Percentiles rank a stretch among this genome's conserved stretches.
phyloP scores from a whole-genome alignment of 164 flowering plant genomes.

The Piper betle region DNA sequence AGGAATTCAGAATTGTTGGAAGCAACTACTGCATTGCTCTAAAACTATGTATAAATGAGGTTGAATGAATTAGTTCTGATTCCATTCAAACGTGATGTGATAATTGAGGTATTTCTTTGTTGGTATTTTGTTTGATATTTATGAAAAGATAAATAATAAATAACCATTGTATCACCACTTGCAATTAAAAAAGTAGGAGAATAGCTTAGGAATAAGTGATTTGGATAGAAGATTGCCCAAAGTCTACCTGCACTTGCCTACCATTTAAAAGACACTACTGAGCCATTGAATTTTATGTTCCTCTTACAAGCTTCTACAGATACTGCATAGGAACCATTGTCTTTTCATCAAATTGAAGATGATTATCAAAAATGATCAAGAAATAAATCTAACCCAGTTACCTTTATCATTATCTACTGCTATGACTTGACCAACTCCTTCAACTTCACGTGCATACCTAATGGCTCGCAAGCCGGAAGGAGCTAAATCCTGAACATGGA shows the following conservation, averaged over 20 bases:
- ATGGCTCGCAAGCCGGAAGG: conserved; percentile 95
- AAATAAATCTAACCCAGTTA: conserved; percentile 9
- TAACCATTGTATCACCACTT: background rate
- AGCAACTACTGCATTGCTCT: too few relatives aligned
- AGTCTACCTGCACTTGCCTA: too few relatives aligned
- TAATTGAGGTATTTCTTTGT: too few relatives aligned
- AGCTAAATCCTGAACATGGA: conserved; percentile 59
- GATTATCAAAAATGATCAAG: background rate
- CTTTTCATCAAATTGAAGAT: background rate
- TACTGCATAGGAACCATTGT: conserved; percentile 25
- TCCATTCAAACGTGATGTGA: too few relatives aligned
- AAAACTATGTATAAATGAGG: too few relatives aligned
- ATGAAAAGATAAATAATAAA: background rate
- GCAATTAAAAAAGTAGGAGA: background rate
- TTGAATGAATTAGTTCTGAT: too few relatives aligned
- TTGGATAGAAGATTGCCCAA: too few relatives aligned
- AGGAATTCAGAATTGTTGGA: too few relatives aligned
- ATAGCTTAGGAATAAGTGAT: too few relatives aligned
- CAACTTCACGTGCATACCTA: conserved; percentile 95
- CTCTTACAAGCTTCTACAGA: conserved; percentile 89
- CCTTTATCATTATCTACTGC: conserved; percentile 96
- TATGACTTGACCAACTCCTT: conserved; percentile 82
- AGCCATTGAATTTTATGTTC: conserved; percentile 92
- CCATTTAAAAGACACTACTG: conserved; percentile 61
- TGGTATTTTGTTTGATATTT: too few relatives aligned